phyloP scores from a whole-genome alignment of 2,329 filamentous ascomycete genomes.

The Aspergillus eucalypticola region DNA sequence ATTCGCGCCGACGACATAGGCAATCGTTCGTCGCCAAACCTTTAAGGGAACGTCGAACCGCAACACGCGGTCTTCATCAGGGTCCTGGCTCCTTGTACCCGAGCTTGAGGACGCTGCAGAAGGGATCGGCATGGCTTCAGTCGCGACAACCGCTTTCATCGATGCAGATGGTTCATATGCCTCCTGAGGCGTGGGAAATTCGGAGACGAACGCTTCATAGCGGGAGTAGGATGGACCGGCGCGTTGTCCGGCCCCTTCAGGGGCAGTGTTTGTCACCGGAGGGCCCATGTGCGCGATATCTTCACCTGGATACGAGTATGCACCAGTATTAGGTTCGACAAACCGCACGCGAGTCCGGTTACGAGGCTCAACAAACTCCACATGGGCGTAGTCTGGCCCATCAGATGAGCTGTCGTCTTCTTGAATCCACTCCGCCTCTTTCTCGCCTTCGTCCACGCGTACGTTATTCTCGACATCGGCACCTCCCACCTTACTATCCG shows the following conservation, averaged over 20 bases:
- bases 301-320: neutral
- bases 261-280: neutral
- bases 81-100: neutral
- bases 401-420: neutral
- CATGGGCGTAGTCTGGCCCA: neutral
- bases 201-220: conserved; percentile 15
- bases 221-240: conserved; percentile 20
- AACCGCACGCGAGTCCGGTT: no score
- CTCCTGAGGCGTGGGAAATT: conserved; percentile 25
- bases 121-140: conserved; percentile 1
- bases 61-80: conserved; percentile 18
- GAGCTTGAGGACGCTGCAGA: neutral
- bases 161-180: neutral
- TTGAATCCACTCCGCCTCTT: neutral
- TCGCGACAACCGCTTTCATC: neutral
- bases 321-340: no score
- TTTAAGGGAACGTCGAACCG: conserved; percentile 31
- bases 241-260: neutral
- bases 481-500: neutral
- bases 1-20: conserved; percentile 26
- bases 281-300: neutral
- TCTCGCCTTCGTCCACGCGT: neutral
- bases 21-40: conserved; percentile 34
- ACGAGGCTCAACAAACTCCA: no score
- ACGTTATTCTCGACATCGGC: neutral